These are phyloP conservation scores for Uronychia setigera DNA, from an alignment of 73 alveolate genomes.

Conservation along the genomic window DNA sequence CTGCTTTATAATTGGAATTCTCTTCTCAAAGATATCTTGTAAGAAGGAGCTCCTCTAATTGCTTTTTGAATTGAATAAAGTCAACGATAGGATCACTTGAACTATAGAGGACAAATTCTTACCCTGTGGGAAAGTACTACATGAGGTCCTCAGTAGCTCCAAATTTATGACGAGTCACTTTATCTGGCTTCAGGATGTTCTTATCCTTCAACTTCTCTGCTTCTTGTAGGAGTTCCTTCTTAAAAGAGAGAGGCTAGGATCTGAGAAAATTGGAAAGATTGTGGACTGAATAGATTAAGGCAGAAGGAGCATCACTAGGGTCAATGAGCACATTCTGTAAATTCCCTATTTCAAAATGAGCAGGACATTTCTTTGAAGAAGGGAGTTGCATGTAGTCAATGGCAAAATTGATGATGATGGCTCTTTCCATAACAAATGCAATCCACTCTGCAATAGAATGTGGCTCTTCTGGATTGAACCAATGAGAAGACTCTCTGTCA, in stretches of 20 bases:
- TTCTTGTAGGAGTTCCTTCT: not conserved
- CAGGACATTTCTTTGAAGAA: not conserved
- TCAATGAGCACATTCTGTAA: not conserved
- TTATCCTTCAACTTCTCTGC: not conserved
- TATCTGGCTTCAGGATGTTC: not conserved
- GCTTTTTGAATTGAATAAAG: not conserved
- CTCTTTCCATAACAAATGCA: not conserved
- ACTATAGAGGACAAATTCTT: not conserved
- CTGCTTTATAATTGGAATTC: not conserved
- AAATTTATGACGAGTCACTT: not conserved
- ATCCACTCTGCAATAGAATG: constrained; percentile 1
- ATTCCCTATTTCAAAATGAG: not conserved
- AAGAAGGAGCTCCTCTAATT: no score
- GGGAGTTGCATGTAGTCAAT: not conserved
- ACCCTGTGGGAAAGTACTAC: not conserved
- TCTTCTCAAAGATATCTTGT: not conserved
- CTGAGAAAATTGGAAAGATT: not conserved
- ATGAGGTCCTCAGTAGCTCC: not conserved
- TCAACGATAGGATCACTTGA: not conserved
- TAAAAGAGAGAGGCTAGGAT: not conserved
- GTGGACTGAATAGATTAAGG: not conserved
- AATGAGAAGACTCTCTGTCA: not conserved
- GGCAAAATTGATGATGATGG: not conserved
- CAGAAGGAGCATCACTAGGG: not conserved
- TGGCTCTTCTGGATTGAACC: not conserved